Evolutionary conservation across 257 asterid species (phyloP).

Genomic region (Solanum infundibuliforme): DNA sequence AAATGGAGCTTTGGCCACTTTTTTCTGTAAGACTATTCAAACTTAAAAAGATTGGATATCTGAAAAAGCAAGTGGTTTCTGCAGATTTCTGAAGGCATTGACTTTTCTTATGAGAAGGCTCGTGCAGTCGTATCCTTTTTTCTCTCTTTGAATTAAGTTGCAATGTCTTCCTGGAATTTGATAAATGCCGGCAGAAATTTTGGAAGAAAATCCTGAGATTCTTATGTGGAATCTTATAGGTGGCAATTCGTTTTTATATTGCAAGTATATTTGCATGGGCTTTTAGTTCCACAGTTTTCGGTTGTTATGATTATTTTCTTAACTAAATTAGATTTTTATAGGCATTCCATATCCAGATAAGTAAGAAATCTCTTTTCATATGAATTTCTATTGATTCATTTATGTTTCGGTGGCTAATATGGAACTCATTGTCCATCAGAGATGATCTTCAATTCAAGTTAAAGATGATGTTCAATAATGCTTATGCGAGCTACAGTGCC

Average conservation of each 20-base stretch:
- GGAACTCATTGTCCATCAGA: constrained; percentile 30
- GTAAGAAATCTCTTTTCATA: constrained; percentile 37
- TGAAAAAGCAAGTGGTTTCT: constrained; percentile 7
- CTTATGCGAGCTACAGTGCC: constrained; percentile 19
- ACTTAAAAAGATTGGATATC: not conserved
- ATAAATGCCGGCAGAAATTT: not conserved
- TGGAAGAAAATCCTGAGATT: not conserved
- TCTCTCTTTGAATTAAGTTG: not conserved
- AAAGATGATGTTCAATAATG: constrained; percentile 86
- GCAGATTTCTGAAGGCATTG: constrained; percentile 97
- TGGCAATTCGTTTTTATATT: not conserved
- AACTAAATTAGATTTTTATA: constrained; percentile 66
- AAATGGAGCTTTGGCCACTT: not conserved
- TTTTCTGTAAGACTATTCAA: not conserved
- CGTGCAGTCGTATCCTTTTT: constrained; percentile 88
- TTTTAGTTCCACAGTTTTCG: not conserved
- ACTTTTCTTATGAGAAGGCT: constrained; percentile 93
- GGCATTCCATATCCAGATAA: constrained; percentile 92
- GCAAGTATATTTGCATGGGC: not conserved
- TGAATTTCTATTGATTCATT: constrained; percentile 1
- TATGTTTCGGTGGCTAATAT: constrained; percentile 11
- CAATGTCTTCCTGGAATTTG: constrained; percentile 1
- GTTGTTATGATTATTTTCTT: constrained; percentile 26
- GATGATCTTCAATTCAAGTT: constrained; percentile 46
- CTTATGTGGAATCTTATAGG: not conserved